Base-by-base conservation (phyloP, 192 early-diverging fungal genomes). In the Backusella macrospora region DNA sequence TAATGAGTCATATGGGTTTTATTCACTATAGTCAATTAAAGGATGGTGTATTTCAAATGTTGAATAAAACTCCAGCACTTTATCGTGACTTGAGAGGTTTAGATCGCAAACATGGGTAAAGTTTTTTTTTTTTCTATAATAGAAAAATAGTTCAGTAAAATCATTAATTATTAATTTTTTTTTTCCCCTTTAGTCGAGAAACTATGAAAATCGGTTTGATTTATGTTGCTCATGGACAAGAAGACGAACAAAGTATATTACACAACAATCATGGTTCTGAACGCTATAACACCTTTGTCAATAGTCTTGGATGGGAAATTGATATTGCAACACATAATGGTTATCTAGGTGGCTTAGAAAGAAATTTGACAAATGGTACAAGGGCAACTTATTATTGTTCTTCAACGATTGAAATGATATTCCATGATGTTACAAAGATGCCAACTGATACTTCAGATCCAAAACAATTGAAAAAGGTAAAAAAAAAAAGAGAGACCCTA, bases 381-480 rank as follows among this genome's bases (percentile, higher is more conserved):
- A 83, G 75, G 0, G 90, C 95, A 6, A 90, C 88, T 8, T 99
- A 99, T 78, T 97, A 90, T 72, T 91, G 95, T 63, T 89, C 89
- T 3, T 92, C 95, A 2, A 91, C 89, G 0, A 62, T 94, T 0
- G 98, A 99, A 77, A 86, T 99, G 71, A 86, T 96, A 5, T 98
- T 96, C 76, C 98, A 99, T 78, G 96, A 98, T 71, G 92, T 88
- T 0, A 89, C 92, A 0, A 87, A 88, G 14, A 95, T 99, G 92
- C 96, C 96, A 6, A 95, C 84, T 0, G 94, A 96, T 66, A 78
- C 78, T 2, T 76, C 76, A 44, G 98, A 99, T 76, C 73, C 84
- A 6, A 96, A 95, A 47, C 96, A 96, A 76, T 71, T 98, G 26
- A 95, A 93, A 77, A 98, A 98, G 92, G 96, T 96, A 88, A 73